phyloP scores from a whole-genome alignment of 2,329 filamentous ascomycete species.

The Epicoccum nigrum region DNA sequence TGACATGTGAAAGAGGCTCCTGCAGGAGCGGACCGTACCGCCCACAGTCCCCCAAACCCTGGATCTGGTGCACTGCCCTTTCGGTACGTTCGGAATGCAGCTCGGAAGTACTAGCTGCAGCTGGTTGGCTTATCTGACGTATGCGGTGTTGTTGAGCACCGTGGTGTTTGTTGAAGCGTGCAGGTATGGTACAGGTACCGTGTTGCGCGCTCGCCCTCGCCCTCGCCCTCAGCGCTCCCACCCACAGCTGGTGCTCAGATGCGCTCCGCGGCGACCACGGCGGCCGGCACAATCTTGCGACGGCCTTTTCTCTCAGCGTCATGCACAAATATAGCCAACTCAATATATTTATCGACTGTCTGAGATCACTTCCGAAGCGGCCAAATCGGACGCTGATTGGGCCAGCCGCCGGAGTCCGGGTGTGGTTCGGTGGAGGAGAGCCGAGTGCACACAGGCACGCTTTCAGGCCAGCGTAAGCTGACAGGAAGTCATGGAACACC shows the following conservation, averaged over 20 bases:
- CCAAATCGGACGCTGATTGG: slow-evolving; percentile 15
- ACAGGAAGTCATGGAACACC: slow-evolving; percentile 6
- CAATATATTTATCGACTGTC: not conserved
- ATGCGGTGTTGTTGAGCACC: slow-evolving; percentile 5
- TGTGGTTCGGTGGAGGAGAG: slow-evolving; percentile 13
- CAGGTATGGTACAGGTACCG: too few species aligned
- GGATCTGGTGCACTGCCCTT: slow-evolving; percentile 16
- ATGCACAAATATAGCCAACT: slow-evolving; percentile 3
- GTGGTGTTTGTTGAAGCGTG: not conserved
- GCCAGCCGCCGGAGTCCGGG: slow-evolving; percentile 8
- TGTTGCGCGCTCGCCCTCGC: not conserved
- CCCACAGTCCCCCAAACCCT: slow-evolving; percentile 15
- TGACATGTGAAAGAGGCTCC: slow-evolving; percentile 24
- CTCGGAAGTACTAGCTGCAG: slow-evolving; percentile 12
- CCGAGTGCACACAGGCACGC: slow-evolving; percentile 4
- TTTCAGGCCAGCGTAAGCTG: slow-evolving; percentile 1
- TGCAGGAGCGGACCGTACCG: slow-evolving; percentile 25
- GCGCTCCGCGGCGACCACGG: not conserved
- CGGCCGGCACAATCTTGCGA: not conserved
- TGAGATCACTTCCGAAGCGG: slow-evolving; percentile 6
- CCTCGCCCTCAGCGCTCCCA: not conserved
- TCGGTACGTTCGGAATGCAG: slow-evolving; percentile 18
- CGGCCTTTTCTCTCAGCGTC: slow-evolving; percentile 8
- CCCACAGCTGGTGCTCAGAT: not conserved
- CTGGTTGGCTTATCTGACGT: slow-evolving; percentile 4